phyloP scores from a whole-genome alignment of 768 basidiomycete species.

The Naganishia antarctica region DNA sequence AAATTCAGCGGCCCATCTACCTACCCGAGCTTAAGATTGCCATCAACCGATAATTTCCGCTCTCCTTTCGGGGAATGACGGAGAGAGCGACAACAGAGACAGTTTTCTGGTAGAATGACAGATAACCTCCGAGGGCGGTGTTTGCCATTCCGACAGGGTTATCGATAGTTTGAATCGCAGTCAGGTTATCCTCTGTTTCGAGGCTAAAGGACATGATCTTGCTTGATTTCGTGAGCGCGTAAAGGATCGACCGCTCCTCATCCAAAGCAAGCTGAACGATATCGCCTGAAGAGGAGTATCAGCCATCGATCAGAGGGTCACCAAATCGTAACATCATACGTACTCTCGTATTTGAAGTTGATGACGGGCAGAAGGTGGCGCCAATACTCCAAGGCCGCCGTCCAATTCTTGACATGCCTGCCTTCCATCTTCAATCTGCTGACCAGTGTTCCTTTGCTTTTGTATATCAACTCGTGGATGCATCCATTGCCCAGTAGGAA shows the following conservation, averaged over 20 bases:
- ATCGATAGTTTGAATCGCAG: constrained; percentile 10
- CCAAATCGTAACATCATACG: neutral
- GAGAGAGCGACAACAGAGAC: constrained; percentile 6
- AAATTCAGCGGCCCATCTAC: neutral
- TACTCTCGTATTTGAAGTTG: constrained; percentile 1
- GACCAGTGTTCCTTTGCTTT: constrained; percentile 86
- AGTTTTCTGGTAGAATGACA: constrained; percentile 8
- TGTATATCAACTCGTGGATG: constrained; percentile 83
- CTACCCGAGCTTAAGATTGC: constrained; percentile 12
- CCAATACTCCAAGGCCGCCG: constrained; percentile 16
- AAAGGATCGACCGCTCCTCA: constrained; percentile 64
- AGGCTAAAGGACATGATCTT: constrained; percentile 51
- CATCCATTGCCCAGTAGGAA: constrained; percentile 64
- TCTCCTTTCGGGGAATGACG: constrained; percentile 11
- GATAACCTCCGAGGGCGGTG: constrained; percentile 2
- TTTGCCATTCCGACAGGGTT: constrained; percentile 18
- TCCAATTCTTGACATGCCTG: constrained; percentile 23
- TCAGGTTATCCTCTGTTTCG: constrained; percentile 8
- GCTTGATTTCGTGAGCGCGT: constrained; percentile 65
- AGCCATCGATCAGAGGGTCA: neutral
- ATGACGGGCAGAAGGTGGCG: constrained; percentile 17
- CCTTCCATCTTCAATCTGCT: constrained; percentile 39
- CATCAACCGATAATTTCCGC: constrained; percentile 14
- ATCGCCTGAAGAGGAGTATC: constrained; percentile 56
- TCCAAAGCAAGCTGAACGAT: constrained; percentile 68